Evolutionary conservation across 2,329 filamentous ascomycete genomes (phyloP), one percentile per base, ranked within the genome.

Genomic region (Epichloe amarillans): DNA sequence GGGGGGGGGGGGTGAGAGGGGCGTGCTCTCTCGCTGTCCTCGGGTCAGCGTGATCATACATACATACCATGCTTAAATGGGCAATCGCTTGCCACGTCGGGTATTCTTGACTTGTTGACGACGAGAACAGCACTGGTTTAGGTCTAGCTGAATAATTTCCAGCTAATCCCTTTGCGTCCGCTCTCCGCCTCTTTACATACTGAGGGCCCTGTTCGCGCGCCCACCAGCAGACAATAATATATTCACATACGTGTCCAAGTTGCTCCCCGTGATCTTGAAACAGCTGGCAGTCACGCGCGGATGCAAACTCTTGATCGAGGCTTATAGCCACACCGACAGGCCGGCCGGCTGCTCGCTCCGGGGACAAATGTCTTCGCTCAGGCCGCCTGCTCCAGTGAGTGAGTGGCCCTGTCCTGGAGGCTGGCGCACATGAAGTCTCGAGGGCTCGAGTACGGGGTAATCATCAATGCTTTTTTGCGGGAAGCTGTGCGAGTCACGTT

Each of bases 241-340:
- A 19, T 19, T 2, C 2, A 21, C 21, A 5, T 40, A 8, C 17
- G n/a, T 40, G 17, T 14, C 23, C 37, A 30, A 30, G 37, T 37
- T 43, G 33, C 15, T 43, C 38, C 44, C 39, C 51, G 51, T 52
- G 47, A 50, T 47, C 47, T 44, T 44, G 42, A 43, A 47, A 50
- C 47, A 50, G 39, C 33, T 43, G 43, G 43, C 47, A 50, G 51
- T 52, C 51, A 52, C 51, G 47, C 51, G 42, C 42, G 15, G 26
- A 33, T 30, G 26, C 26, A 30, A 30, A 30, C 26, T 14, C 8
- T n/a, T 49, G 39, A 49, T 43, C 37, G 39, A 43, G 39, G 40
- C 19, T 19, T 19, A 19, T 19, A 19, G 19, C 19, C 17, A 43
- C 26, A 36, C 23, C 11, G 35, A 14, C 15, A 33, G 10, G 19